phyloP scores from a whole-genome alignment of 306 rosid genomes.

The Carpinus fangiana region DNA sequence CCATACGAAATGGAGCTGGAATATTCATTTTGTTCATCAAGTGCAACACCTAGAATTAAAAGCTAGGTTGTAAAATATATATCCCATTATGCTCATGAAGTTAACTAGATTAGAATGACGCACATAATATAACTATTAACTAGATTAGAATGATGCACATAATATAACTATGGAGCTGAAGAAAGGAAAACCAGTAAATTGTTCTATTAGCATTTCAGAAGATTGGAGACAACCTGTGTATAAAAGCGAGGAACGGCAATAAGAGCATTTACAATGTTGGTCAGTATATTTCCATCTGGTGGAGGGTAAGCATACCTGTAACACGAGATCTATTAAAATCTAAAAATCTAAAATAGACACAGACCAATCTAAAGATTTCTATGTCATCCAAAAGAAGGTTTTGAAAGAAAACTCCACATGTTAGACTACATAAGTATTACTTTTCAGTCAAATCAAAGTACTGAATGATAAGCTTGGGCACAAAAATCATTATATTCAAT shows the following conservation, averaged over 20 bases:
- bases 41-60: slow-evolving; percentile 72
- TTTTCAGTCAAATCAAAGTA: neutral
- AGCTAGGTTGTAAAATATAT: slow-evolving; percentile 27
- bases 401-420: neutral
- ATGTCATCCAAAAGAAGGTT: neutral
- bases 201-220: slow-evolving; percentile 16
- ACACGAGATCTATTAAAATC: slow-evolving; percentile 24
- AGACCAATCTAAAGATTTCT: slow-evolving; percentile 28
- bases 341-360: slow-evolving; percentile 23
- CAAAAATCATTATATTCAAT: neutral
- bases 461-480: neutral
- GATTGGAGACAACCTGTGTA: slow-evolving; percentile 66
- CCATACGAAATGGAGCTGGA: slow-evolving; percentile 96
- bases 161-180: slow-evolving; percentile 20
- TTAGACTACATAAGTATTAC: neutral
- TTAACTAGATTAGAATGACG: slow-evolving; percentile 17
- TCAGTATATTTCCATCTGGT: slow-evolving; percentile 91
- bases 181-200: slow-evolving; percentile 16
- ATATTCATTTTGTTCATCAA: slow-evolving; percentile 98
- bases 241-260: slow-evolving; percentile 96
- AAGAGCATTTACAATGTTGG: slow-evolving; percentile 88
- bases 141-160: slow-evolving; percentile 10
- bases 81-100: slow-evolving; percentile 9
- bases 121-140: slow-evolving; percentile 21
- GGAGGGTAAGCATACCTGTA: slow-evolving; percentile 94